These are phyloP conservation scores for Cupressus sempervirens DNA, from an alignment of 75 land plant genomes.

Conservation along the genomic window DNA sequence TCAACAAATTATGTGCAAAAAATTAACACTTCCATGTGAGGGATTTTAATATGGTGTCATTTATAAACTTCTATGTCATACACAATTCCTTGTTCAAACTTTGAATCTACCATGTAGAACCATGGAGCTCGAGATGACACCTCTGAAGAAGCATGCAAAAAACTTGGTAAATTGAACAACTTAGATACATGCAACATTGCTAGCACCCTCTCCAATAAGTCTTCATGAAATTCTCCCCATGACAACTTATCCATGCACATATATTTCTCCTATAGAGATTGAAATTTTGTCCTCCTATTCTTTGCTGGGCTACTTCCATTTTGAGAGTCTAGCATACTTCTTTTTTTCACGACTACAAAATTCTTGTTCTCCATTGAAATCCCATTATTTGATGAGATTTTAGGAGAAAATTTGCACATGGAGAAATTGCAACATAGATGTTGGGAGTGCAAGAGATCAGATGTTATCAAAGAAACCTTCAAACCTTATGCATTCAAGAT, in stretches of 20 bases:
- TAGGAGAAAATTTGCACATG: neutral
- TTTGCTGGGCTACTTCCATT: neutral
- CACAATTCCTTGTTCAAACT: no score
- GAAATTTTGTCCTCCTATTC: neutral
- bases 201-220: conserved; percentile 64
- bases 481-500: conserved; percentile 1
- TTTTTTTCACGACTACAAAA: neutral
- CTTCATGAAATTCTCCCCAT: conserved; percentile 60
- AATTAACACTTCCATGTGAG: no score
- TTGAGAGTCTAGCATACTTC: neutral
- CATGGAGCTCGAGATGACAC: conserved; percentile 42
- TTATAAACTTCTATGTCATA: no score
- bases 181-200: conserved; percentile 58
- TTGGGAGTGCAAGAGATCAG: neutral
- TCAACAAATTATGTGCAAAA: neutral
- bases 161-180: conserved; percentile 56
- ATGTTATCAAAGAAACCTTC: no score
- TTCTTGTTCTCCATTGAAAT: neutral
- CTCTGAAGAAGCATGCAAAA: conserved; percentile 47
- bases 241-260: neutral
- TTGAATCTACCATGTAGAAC: conserved; percentile 50
- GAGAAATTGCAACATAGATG: neutral
- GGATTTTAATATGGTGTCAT: no score
- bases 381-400: no score
- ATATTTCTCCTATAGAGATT: neutral